A percentile compares a stretch with the other conserved stretches of the same genome.
Evolutionary conservation across 257 asterid genomes (phyloP).

Genomic region (Catharanthus roseus): DNA sequence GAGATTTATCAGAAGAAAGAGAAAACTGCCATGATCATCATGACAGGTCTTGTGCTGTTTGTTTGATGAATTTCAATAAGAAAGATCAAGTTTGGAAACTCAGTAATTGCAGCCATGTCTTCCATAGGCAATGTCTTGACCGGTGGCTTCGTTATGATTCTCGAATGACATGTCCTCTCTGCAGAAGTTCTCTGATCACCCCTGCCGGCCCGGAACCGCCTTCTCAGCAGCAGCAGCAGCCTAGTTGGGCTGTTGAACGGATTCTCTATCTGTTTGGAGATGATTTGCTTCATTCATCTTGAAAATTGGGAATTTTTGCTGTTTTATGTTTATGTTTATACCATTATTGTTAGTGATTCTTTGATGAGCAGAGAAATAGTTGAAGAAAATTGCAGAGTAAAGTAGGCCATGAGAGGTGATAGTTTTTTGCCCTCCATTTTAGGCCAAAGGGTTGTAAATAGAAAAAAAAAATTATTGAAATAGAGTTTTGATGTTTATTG

Average conservation of each 20-base stretch:
- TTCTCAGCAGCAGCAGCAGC: conserved; percentile 13
- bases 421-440: not conserved
- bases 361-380: not conserved
- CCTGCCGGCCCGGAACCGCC: conserved; percentile 11
- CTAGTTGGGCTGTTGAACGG: conserved; percentile 78
- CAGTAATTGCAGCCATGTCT: conserved; percentile 64
- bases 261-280: conserved; percentile 77
- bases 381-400: not conserved
- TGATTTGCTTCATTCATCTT: conserved; percentile 43
- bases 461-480: not conserved
- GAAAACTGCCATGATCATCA: conserved; percentile 9
- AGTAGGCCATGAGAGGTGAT: not conserved
- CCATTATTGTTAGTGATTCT: conserved; percentile 5
- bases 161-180: conserved; percentile 59
- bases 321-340: not conserved
- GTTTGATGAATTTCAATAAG: conserved; percentile 42
- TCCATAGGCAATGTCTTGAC: conserved; percentile 63
- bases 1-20: conserved; percentile 26
- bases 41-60: conserved; percentile 52
- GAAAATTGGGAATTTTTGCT: not conserved
- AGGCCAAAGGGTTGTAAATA: not conserved
- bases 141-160: conserved; percentile 55
- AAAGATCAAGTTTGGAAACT: conserved; percentile 60
- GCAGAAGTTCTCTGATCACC: conserved; percentile 46
- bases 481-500: not conserved